A percentile compares a stretch with the other conserved stretches of the same genome.
Conservation (phyloP, 2,329 filamentous ascomycete species). For the Epichloe hybrida region DNA sequence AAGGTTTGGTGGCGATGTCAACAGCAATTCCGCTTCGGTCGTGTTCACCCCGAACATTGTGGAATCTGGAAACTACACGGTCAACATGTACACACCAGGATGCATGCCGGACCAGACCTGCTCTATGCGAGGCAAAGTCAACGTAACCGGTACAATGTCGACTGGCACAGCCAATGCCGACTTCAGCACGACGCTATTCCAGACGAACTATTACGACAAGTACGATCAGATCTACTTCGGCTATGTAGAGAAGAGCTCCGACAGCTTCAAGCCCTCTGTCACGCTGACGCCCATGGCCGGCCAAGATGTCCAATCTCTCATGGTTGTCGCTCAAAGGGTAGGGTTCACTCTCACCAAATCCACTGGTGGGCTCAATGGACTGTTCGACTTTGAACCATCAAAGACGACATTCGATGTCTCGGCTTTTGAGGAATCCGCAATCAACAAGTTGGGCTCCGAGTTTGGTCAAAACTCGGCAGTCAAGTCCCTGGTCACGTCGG, state of each 20-base stretch:
- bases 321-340: slow-evolving; percentile 80
- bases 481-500: slow-evolving; percentile 50
- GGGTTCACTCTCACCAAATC: slow-evolving; percentile 63
- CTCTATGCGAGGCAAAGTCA: slow-evolving; percentile 61
- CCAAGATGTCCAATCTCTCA: slow-evolving; percentile 48
- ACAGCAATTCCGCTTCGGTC: slow-evolving; percentile 50
- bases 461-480: slow-evolving; percentile 57
- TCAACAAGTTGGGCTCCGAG: slow-evolving; percentile 61
- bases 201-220: slow-evolving; percentile 94
- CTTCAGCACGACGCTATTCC: slow-evolving; percentile 54
- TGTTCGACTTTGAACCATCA: slow-evolving; percentile 74
- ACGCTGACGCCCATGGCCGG: slow-evolving; percentile 58
- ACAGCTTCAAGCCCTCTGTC: slow-evolving; percentile 65
- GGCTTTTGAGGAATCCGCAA: slow-evolving; percentile 56
- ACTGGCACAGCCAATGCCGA: slow-evolving; percentile 30
- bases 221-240: slow-evolving; percentile 88
- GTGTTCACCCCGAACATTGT: slow-evolving; percentile 74
- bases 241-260: slow-evolving; percentile 60
- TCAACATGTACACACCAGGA: slow-evolving; percentile 86
- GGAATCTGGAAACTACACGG: slow-evolving; percentile 81
- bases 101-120: slow-evolving; percentile 74
- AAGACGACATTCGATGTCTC: slow-evolving; percentile 37
- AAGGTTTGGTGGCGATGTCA: slow-evolving; percentile 40
- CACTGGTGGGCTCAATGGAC: slow-evolving; percentile 70
- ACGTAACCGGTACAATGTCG: slow-evolving; percentile 62